These are phyloP conservation scores for Sanghuangporus baumii DNA, from an alignment of 1,284 basidiomycete species.

Conservation along the genomic window DNA sequence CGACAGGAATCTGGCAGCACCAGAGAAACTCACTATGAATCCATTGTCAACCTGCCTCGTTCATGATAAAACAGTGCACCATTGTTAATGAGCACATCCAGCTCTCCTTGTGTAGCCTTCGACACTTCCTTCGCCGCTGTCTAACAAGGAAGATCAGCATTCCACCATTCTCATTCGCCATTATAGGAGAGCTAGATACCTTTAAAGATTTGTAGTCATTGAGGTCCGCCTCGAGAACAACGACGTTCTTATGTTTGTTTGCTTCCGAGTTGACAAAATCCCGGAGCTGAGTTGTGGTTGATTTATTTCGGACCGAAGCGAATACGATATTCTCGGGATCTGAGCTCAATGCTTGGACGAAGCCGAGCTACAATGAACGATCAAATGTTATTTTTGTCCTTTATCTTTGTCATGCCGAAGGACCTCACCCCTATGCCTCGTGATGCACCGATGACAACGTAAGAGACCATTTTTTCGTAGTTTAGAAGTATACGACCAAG, in stretches of 20 bases:
- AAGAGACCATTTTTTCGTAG: slow-evolving; percentile 24
- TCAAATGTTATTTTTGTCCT: neutral
- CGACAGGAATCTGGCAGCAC: neutral
- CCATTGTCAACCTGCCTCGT: slow-evolving; percentile 15
- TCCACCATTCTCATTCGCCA: neutral
- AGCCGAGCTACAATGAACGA: slow-evolving; percentile 26
- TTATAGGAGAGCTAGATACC: slow-evolving; percentile 16
- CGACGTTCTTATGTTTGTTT: slow-evolving; percentile 24
- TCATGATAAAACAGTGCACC: slow-evolving; percentile 22
- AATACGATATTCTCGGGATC: slow-evolving; percentile 27
- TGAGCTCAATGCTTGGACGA: slow-evolving; percentile 26
- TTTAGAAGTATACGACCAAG: too few species aligned
- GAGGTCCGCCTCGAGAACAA: slow-evolving; percentile 30
- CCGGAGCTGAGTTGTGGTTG: slow-evolving; percentile 20
- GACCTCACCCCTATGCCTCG: slow-evolving; percentile 28
- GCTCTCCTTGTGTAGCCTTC: slow-evolving; percentile 20
- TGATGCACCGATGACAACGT: slow-evolving; percentile 29
- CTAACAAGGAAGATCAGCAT: neutral
- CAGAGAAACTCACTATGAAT: slow-evolving; percentile 19
- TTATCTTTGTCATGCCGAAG: neutral
- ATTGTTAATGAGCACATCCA: slow-evolving; percentile 32
- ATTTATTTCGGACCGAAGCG: slow-evolving; percentile 28
- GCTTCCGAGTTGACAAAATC: slow-evolving; percentile 14
- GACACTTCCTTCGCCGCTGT: neutral
- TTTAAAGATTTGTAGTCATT: slow-evolving; percentile 24